These are phyloP conservation scores for Mimosa pudica DNA, from an alignment of 306 rosid species.

Conservation along the genomic window DNA sequence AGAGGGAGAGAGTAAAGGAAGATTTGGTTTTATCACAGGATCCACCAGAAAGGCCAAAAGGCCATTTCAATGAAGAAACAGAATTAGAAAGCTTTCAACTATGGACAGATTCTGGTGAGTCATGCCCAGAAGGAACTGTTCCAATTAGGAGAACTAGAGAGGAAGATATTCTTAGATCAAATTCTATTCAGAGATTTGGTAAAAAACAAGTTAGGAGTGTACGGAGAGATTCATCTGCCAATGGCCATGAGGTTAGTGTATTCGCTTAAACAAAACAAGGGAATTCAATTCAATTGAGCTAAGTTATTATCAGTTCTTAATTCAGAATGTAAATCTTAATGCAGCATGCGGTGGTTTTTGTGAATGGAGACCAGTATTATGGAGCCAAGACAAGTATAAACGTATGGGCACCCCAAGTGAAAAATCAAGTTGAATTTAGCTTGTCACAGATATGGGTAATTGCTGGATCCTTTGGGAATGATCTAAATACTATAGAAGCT, in stretches of 20 bases:
- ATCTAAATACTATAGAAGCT: conserved; percentile 95
- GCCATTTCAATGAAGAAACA: conserved; percentile 41
- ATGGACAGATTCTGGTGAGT: conserved; percentile 80
- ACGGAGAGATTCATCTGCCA: conserved; percentile 80
- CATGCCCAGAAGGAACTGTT: conserved; percentile 87
- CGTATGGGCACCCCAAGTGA: conserved; percentile 85
- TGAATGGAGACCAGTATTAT: conserved; percentile 88
- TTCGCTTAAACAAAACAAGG: neutral
- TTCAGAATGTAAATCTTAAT: neutral
- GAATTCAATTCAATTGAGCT: neutral
- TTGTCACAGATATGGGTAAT: conserved; percentile 97
- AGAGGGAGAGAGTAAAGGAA: conserved; percentile 1
- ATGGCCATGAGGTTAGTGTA: conserved; percentile 85
- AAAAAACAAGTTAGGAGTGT: conserved; percentile 64
- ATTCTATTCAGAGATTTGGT: conserved; percentile 69
- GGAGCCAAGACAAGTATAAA: conserved; percentile 94
- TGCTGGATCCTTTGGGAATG: conserved; percentile 89
- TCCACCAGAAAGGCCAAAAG: conserved; percentile 82
- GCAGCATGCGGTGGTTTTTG: conserved; percentile 97
- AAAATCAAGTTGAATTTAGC: conserved; percentile 82
- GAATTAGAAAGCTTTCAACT: conserved; percentile 61
- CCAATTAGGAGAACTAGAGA: conserved; percentile 82
- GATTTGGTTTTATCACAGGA: conserved; percentile 60
- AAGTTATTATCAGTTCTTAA: neutral
- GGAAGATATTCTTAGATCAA: conserved; percentile 77